Base-by-base conservation (phyloP, 371 early-diverging fungal genomes). In the Dichotomocladium elegans region DNA sequence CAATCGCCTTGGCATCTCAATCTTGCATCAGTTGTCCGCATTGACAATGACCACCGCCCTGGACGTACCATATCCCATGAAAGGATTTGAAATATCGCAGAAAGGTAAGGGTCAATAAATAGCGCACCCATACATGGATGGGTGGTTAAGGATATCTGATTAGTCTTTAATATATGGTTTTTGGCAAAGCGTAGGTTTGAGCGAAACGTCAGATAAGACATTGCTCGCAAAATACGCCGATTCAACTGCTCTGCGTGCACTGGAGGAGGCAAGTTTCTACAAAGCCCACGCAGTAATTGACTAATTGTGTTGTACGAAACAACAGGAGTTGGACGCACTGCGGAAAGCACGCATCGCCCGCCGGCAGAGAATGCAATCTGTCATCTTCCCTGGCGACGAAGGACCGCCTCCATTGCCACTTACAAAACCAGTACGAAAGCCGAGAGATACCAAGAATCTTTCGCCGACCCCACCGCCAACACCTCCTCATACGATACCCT, bases 291-390 rank as follows among this genome's bases (percentile, higher is more conserved):
- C 24, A 33, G 2, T 21, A 21, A 21, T 7, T 10, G 15, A 47
- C 3, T 30, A 19, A 47, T 7, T 14, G 35, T 37, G 21, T 37
- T 37, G 21, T 37, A 9, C 37, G 37, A 21, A 37, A n/a, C 33
- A n/a, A 30, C 33, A 52, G 53, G 53, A 52, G 19, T 26, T 52
- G 2, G 53, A 52, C 31, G 35, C 24, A 10, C 21, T 52, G 27
- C 28, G 27, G 28, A 17, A 33, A 43, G 33, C 22, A 22, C 53
- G 53, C 3, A 17, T 43, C 21, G 53, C 44, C 2, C 42, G 53
- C 8, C 42, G 53, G 14, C n/a, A n/a, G n/a, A n/a, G n/a, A n/a
- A n/a, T n/a, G n/a, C n/a, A n/a, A n/a, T n/a, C n/a, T n/a, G 10
- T 42, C 7, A 43, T 44, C 33, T 25, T 43, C 15, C 7, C 43